These are phyloP conservation scores for Aaosphaeria pasadenensis DNA, from an alignment of 2,329 filamentous ascomycete species.

Conservation along the genomic window DNA sequence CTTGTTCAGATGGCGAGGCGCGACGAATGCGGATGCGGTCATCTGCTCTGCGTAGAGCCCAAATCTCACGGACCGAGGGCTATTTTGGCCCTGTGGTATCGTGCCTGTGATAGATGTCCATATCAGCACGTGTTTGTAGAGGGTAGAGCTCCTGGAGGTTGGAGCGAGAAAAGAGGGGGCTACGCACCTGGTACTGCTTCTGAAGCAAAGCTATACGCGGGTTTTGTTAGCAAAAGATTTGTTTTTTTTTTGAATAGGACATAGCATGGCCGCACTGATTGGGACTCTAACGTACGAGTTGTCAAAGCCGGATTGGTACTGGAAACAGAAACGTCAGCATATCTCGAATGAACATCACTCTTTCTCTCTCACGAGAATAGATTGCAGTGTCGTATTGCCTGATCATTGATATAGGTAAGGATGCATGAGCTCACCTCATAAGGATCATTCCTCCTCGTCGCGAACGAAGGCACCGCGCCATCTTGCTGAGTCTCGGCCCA, in stretches of 20 bases:
- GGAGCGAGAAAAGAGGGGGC: background rate
- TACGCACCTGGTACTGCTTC: constrained; percentile 43
- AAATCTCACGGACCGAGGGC: constrained; percentile 32
- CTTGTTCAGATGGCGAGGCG: constrained; percentile 35
- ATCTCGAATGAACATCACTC: background rate
- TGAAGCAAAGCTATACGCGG: constrained; percentile 37
- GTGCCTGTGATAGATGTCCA: constrained; percentile 20
- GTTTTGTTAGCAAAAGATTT: too few relatives aligned
- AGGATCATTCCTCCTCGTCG: constrained; percentile 52
- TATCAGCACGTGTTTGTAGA: too few relatives aligned
- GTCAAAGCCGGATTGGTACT: constrained; percentile 58
- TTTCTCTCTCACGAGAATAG: background rate
- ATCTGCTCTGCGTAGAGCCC: constrained; percentile 38
- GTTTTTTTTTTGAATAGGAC: too few relatives aligned
- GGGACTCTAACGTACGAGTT: constrained; percentile 40
- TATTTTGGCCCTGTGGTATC: constrained; percentile 48
- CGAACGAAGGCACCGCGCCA: constrained; percentile 54
- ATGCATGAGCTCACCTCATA: constrained; percentile 42
- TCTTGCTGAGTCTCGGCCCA: constrained; percentile 62
- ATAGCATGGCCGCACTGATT: too few relatives aligned
- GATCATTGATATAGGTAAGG: background rate
- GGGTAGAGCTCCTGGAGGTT: background rate
- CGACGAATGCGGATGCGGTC: constrained; percentile 33
- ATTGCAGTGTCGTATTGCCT: background rate
- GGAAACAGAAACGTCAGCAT: constrained; percentile 4